Base-by-base conservation (phyloP, 345 rosid genomes). In the Cardiospermum halicacabum region DNA sequence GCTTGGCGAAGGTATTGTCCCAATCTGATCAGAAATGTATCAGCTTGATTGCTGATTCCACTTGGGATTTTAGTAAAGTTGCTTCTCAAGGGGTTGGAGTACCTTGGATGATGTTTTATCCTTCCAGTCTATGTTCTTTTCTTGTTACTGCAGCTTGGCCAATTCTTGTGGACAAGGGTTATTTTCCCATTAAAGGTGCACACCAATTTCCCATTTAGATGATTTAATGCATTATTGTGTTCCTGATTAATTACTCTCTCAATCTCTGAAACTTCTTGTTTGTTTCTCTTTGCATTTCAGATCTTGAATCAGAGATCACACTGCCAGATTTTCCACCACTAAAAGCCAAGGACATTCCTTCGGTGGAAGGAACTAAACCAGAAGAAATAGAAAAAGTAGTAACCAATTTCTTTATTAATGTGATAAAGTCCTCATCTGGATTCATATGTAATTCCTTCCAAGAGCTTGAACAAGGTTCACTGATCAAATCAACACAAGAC, bases 311-410 rank as follows among this genome's bases (percentile, higher is more conserved):
- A 13, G 82, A 81, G 37, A 56, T 60, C 16, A 26, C 42, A 25
- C 36, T 71, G 47, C 26, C 37, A 2, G 78, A 74, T 37, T 74
- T 74, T 56, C 78, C 71, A 54, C 81, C 81, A 8, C 66, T 78
- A 24, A 77, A 72, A 67, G 62, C 69, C 15, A 80, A 77, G 62
- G 87, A 78, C 70, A 75, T 78, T 66, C 82, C 82, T 3, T 9
- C 39, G 9, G 0, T 64, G 40, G 15, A 66, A 55, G 58, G 69
- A 15, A 2, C 25, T 13, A 7, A 64, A 24, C 72, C 48, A 3
- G 78, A 74, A 27, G 40, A 60, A 18, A 47, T 72, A 11, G 56
- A 66, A 11, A 51, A 42, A 16, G 6, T 70, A 36, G 16, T 64
- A 24, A 60, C 11, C 12, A 12, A 9, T 12, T 36, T 65, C 58